Evolutionary conservation across 2,329 filamentous ascomycete genomes (phyloP), one percentile per base, ranked within the genome.

Genomic region (Knufia fluminis): DNA sequence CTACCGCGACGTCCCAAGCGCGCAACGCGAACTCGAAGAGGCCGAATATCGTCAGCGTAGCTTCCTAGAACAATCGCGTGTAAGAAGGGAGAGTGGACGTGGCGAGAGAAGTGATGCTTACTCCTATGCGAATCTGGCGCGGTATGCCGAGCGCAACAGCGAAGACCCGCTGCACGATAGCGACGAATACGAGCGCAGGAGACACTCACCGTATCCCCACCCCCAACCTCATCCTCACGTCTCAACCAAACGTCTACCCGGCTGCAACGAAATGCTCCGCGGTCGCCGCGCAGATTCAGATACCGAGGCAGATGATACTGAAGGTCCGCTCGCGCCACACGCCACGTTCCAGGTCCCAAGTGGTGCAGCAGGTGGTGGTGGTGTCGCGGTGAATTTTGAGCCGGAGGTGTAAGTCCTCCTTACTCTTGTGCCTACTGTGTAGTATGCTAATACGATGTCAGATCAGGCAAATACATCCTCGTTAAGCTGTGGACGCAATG

Each of bases 401-500:
- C 85, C 87, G 50, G 83, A 85, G 0, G 78, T 92, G 52, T 77
- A 68, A 65, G 75, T 71, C 23, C 22, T n/a, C 31, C 14, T 7
- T 35, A 44, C 28, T 33, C 8, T 28, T 28, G 44, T 16, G 9
- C 14, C 7, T 4, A 28, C 28, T n/a, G 19, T 4, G 23, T 17
- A 42, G 26, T 28, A n/a, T n/a, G 48, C 38, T 36, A 49, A 54
- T 45, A 40, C 36, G 51, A 7, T 36, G 9, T 24, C 43, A 61
- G 53, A 10, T 51, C 86, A 9, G 86, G 86, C 3, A 79, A 86
- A 50, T 94, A 85, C 64, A 84, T 97, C 46, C 68, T 96, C 36
- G 72, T 97, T 55, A 96, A 96, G 71, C 79, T 96, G 64, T 96
- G 88, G 86, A 89, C 83, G 59, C 85, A 85, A 1, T 78, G 79